These are phyloP conservation scores for Rhizophagus clarus DNA, from an alignment of 192 early-diverging fungal species.

Conservation along the genomic window DNA sequence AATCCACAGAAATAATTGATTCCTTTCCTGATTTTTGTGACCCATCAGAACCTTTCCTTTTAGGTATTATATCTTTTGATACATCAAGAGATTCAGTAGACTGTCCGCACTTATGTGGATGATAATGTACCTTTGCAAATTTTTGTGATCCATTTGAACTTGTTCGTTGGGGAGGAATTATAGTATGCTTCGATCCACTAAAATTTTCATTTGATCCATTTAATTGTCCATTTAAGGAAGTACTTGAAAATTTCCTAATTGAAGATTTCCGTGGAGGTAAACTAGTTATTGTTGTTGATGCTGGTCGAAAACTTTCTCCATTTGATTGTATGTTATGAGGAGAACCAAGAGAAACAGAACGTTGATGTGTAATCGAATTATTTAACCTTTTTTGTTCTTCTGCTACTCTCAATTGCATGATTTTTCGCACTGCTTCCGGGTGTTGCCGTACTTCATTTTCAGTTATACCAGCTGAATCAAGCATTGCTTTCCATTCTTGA, in stretches of 20 bases:
- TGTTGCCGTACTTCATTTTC: conserved; percentile 50
- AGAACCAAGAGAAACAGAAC: conserved; percentile 13
- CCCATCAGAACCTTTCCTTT: conserved; percentile 5
- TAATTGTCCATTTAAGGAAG: neutral
- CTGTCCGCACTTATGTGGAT: neutral
- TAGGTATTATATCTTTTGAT: neutral
- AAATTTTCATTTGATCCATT: neutral
- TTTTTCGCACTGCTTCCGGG: conserved; percentile 47
- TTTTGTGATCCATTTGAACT: conserved; percentile 10
- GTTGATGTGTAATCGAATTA: conserved; percentile 24
- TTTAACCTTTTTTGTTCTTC: conserved; percentile 46
- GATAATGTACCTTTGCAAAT: neutral
- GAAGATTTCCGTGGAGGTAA: neutral
- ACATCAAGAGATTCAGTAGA: neutral
- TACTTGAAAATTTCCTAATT: neutral
- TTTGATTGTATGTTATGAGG: neutral
- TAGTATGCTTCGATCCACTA: neutral
- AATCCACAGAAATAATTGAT: neutral
- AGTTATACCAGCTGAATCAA: conserved; percentile 46
- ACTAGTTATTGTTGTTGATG: neutral
- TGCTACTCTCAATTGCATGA: conserved; percentile 52
- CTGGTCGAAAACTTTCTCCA: neutral
- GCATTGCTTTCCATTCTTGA: conserved; percentile 47
- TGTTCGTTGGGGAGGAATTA: neutral
- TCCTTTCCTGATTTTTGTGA: conserved; percentile 10